Evolutionary conservation across 805 yeast species (phyloP).

Genomic region (Zygotorulaspora sp.): DNA sequence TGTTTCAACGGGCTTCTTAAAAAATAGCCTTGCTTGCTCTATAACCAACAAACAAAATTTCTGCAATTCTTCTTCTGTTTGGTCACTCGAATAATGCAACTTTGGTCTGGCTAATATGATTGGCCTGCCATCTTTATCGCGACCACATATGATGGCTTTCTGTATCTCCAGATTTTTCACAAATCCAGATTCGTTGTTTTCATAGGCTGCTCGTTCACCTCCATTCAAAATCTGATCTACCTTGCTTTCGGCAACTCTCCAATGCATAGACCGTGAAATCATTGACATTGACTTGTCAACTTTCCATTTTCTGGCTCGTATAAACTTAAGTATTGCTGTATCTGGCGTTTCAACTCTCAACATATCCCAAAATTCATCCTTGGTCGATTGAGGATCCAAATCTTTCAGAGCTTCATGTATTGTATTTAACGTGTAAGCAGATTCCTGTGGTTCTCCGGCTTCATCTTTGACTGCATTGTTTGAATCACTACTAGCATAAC

Average conservation of each 20-base stretch:
- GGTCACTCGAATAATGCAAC: conserved; percentile 65
- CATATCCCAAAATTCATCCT: conserved; percentile 53
- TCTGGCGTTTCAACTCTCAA: conserved; percentile 79
- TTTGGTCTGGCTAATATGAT: conserved; percentile 77
- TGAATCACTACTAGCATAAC: conserved; percentile 8
- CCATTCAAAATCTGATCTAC: conserved; percentile 58
- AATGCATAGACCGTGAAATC: conserved; percentile 66
- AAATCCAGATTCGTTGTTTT: conserved; percentile 42
- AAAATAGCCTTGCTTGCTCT: conserved; percentile 74
- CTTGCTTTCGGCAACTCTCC: conserved; percentile 63
- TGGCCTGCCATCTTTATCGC: conserved; percentile 71
- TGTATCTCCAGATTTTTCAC: conserved; percentile 46
- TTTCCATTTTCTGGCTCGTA: conserved; percentile 86
- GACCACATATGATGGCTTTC: conserved; percentile 72
- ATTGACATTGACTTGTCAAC: conserved; percentile 61
- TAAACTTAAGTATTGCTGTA: conserved; percentile 65
- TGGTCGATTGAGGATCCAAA: conserved; percentile 48
- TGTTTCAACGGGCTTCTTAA: conserved; percentile 71
- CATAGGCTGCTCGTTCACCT: conserved; percentile 65
- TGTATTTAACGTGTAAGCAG: conserved; percentile 34
- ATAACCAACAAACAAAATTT: conserved; percentile 69
- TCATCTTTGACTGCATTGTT: conserved; percentile 5
- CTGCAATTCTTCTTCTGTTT: conserved; percentile 66
- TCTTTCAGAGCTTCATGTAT: conserved; percentile 49
- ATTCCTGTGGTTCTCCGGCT: conserved; percentile 10